Percentiles rank a stretch among this genome's conserved stretches.
Conservation (phyloP, 495 filamentous ascomycete species). For the Trichodelitschia bisporula region DNA sequence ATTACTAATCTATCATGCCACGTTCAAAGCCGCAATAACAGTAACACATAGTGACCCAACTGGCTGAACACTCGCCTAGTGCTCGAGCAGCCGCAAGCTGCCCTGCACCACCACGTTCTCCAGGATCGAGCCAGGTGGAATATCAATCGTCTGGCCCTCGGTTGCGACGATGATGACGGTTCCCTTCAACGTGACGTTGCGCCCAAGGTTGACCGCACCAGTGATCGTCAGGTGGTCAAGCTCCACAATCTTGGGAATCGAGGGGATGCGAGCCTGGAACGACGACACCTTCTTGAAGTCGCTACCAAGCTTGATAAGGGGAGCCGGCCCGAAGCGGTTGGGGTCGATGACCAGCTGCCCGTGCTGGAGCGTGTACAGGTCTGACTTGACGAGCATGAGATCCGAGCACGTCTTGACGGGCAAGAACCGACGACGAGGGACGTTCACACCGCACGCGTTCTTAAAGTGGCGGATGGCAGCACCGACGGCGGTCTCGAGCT, state of each 20-base stretch:
- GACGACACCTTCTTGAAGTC: constrained; percentile 99
- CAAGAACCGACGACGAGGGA: constrained; percentile 90
- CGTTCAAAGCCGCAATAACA: too few relatives aligned
- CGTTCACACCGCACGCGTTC: constrained; percentile 97
- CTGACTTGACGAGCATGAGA: constrained; percentile 98
- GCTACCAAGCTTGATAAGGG: constrained; percentile 91
- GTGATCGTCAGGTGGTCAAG: constrained; percentile 96
- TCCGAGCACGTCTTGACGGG: constrained; percentile 99
- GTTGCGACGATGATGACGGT: constrained; percentile 99
- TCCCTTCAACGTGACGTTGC: constrained; percentile 86
- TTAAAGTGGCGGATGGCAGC: constrained; percentile 96
- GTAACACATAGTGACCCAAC: too few relatives aligned
- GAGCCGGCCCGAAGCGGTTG: constrained; percentile 90
- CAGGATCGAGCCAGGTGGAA: constrained; percentile 83
- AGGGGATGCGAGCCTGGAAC: constrained; percentile 93
- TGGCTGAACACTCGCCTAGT: too few relatives aligned
- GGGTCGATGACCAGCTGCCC: constrained; percentile 91
- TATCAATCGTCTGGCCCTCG: constrained; percentile 92
- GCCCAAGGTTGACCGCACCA: constrained; percentile 83
- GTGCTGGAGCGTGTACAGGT: constrained; percentile 98
- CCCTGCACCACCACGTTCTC: constrained; percentile 99
- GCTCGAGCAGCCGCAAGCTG: constrained; percentile 81
- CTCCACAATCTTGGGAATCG: constrained; percentile 94
- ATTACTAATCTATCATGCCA: not conserved
- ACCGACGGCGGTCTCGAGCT: constrained; percentile 96